Evolutionary conservation across 1,284 basidiomycete species (phyloP), one percentile per base, ranked within the genome.

Genomic region (Cutaneotrichosporon spelunceum): DNA sequence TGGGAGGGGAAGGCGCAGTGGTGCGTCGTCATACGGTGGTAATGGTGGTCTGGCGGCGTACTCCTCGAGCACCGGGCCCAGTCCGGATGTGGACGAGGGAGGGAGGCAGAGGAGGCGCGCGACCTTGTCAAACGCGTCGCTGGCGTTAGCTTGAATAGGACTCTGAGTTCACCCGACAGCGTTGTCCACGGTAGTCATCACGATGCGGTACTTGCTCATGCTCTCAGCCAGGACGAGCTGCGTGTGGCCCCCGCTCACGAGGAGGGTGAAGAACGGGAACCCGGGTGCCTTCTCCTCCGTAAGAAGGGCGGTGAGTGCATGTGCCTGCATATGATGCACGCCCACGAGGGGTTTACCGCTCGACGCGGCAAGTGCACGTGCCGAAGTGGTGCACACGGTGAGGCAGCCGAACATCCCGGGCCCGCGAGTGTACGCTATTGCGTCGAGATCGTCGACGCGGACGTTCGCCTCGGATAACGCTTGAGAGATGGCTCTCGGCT

Each of bases 321-420:
- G 93, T 0, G 91, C 94, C 91, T 95, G 93, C 93, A 96, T 96
- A 72, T 96, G 93, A 77, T 96, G 91, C 3, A 95, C 89, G 5
- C 91, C 93, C 9, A 96, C 84, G 1, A 95, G 66, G 0, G 92
- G 93, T 71, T 91, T 90, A 47, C 83, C 81, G 8, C 86, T 80
- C 0, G 86, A 87, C 0, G 90, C 87, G 0, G 91, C 90, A 1
- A 97, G 80, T 0, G 86, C 85, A 72, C 89, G 90, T 8, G 91
- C 91, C 1, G 90, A 86, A 63, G 88, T 88, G 4, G 87, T 85
- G 53, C 87, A 85, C 5, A 92, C 87, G 30, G 83, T 84, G 6
- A 97, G 82, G 73, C 90, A 93, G 1, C 89, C 89, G 4, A 82
- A 82, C 78, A 94, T 91, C 2, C 90, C 92, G 58, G 94, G 93